Conservation (phyloP, 202 grass and related monocot genomes). For the Setaria italica region DNA sequence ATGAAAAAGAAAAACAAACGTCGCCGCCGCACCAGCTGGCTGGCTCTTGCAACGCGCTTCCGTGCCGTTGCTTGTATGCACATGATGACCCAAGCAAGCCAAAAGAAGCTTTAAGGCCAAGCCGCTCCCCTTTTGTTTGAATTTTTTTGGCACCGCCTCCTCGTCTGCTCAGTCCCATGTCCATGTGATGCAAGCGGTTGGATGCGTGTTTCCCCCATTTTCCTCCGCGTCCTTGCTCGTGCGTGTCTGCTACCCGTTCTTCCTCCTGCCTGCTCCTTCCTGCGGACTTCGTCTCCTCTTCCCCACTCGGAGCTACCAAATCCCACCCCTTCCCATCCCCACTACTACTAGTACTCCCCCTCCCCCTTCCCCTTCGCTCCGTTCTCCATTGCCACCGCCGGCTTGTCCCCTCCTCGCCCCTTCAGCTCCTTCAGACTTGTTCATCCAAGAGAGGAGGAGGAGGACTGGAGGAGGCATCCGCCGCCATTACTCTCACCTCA, state of each 20-base stretch:
- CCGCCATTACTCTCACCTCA: background rate
- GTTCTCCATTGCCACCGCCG: background rate
- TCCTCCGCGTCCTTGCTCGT: background rate
- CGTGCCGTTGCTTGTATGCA: background rate
- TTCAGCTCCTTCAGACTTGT: background rate
- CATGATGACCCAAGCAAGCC: background rate
- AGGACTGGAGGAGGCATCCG: background rate
- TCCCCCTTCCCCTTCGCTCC: background rate
- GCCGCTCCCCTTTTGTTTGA: background rate
- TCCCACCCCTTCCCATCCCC: background rate
- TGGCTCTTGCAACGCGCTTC: background rate
- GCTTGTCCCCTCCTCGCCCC: background rate
- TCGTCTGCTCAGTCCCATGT: background rate
- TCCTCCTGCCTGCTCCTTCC: background rate
- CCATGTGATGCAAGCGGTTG: slow-evolving; percentile 1
- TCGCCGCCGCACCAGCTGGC: background rate
- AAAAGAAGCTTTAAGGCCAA: background rate
- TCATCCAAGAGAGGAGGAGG: background rate
- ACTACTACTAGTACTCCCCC: background rate
- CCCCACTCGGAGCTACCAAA: slow-evolving; percentile 16
- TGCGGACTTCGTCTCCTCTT: slow-evolving; percentile 40
- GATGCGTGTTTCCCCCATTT: background rate
- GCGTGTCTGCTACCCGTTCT: background rate
- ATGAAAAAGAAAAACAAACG: background rate
- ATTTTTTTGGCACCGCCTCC: background rate